phyloP scores from a whole-genome alignment of 305 asterid genomes.

The Ajuga reptans region DNA sequence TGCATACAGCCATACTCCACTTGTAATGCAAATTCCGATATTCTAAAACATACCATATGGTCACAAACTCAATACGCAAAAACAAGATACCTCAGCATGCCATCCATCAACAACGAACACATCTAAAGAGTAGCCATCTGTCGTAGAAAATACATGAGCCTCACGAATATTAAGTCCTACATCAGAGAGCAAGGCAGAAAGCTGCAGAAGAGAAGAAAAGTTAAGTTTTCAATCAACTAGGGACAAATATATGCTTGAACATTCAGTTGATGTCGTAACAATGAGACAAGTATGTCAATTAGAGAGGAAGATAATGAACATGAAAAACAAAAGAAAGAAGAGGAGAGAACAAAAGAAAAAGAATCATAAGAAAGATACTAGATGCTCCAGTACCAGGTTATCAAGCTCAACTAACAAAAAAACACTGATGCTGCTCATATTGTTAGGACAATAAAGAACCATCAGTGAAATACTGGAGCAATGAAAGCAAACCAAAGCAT shows the following conservation, averaged over 20 bases:
- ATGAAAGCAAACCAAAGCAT: slow-evolving; percentile 1
- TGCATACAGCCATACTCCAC: neutral
- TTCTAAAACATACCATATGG: slow-evolving; percentile 1
- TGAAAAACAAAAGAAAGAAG: neutral
- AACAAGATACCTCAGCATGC: slow-evolving; percentile 65
- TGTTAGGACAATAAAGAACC: slow-evolving; percentile 1
- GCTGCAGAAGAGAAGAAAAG: slow-evolving; percentile 40
- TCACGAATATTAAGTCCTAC: slow-evolving; percentile 93
- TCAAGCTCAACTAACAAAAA: neutral
- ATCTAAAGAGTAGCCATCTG: slow-evolving; percentile 82
- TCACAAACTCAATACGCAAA: slow-evolving; percentile 18
- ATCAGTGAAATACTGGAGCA: neutral
- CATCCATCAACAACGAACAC: slow-evolving; percentile 97
- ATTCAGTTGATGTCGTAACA: neutral
- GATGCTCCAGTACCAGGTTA: slow-evolving; percentile 6
- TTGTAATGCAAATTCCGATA: neutral
- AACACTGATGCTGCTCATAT: neutral
- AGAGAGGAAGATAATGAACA: neutral
- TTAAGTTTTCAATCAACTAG: neutral
- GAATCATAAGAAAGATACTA: neutral
- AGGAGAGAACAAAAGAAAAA: neutral
- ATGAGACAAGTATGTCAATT: neutral
- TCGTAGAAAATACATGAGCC: slow-evolving; percentile 95
- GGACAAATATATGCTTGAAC: neutral
- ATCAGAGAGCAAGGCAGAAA: slow-evolving; percentile 92